Percentiles rank a stretch among this genome's conserved stretches.
Evolutionary conservation across 2,329 filamentous ascomycete species (phyloP).

Genomic region (Diplodia seriata): DNA sequence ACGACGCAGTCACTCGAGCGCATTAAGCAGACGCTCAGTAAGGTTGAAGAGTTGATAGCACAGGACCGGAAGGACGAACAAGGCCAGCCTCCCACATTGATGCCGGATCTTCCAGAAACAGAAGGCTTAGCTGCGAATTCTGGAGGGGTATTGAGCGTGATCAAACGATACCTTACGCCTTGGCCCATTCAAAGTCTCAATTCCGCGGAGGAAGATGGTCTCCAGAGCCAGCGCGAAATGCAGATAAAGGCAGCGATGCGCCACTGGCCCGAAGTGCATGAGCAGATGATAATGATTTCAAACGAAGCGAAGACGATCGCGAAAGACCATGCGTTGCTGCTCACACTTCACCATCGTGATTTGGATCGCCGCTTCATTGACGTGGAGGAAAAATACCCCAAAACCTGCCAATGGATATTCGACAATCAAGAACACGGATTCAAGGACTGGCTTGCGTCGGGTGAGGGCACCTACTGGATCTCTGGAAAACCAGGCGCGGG

Average conservation of each 20-base stretch:
- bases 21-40: background rate
- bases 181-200: background rate
- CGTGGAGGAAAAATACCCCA: background rate
- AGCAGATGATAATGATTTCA: background rate
- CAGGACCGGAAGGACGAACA: background rate
- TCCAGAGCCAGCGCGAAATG: background rate
- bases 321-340: background rate
- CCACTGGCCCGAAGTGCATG: background rate
- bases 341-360: background rate
- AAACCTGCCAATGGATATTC: constrained; percentile 19
- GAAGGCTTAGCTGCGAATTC: too few species aligned
- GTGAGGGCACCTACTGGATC: too few species aligned
- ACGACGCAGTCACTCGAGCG: background rate
- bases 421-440: constrained; percentile 3
- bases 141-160: too few species aligned
- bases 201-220: background rate
- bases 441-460: too few species aligned
- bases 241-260: background rate
- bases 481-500: constrained; percentile 41
- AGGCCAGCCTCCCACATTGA: background rate
- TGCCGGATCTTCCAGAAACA: too few species aligned
- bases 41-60: background rate
- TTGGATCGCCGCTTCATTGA: background rate
- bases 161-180: too few species aligned
- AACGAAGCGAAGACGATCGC: background rate